These are phyloP conservation scores for Boletus pseudo-olivaceus DNA, from an alignment of 768 basidiomycete genomes.

Conservation along the genomic window DNA sequence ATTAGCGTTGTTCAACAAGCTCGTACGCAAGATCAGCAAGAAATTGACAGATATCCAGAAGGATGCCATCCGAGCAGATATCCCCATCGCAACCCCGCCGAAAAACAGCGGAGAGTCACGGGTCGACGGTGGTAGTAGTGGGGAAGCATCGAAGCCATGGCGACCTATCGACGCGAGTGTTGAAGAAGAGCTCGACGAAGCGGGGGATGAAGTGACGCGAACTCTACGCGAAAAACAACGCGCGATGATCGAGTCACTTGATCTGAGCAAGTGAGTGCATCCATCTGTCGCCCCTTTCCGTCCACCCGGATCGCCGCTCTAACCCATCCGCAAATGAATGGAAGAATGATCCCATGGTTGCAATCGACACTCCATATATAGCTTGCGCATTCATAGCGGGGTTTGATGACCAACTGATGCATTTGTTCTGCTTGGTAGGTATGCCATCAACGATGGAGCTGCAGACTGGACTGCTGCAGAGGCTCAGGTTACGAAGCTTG, in stretches of 20 bases:
- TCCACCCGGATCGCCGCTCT: constrained; percentile 7
- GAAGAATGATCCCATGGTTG: background rate
- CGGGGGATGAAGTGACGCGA: constrained; percentile 62
- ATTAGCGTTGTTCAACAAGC: constrained; percentile 88
- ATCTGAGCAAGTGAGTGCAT: constrained; percentile 77
- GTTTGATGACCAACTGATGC: background rate
- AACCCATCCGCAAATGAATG: background rate
- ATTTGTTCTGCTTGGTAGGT: constrained; percentile 39
- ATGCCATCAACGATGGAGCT: constrained; percentile 65
- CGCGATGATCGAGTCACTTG: constrained; percentile 84
- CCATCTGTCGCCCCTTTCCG: background rate
- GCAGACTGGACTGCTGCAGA: constrained; percentile 78
- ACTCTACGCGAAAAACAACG: constrained; percentile 66
- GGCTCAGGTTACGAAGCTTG: constrained; percentile 58
- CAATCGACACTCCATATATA: background rate
- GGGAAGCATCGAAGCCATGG: constrained; percentile 29
- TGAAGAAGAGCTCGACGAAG: constrained; percentile 71
- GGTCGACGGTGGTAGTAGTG: constrained; percentile 1
- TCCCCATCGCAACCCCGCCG: constrained; percentile 43
- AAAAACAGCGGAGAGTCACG: constrained; percentile 20
- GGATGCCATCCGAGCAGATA: constrained; percentile 62
- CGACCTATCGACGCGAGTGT: constrained; percentile 45
- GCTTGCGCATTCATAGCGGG: background rate
- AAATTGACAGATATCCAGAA: constrained; percentile 76
- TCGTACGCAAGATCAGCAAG: constrained; percentile 80